phyloP scores from a whole-genome alignment of 768 basidiomycete species.

The Pulveroboletus sp. region DNA sequence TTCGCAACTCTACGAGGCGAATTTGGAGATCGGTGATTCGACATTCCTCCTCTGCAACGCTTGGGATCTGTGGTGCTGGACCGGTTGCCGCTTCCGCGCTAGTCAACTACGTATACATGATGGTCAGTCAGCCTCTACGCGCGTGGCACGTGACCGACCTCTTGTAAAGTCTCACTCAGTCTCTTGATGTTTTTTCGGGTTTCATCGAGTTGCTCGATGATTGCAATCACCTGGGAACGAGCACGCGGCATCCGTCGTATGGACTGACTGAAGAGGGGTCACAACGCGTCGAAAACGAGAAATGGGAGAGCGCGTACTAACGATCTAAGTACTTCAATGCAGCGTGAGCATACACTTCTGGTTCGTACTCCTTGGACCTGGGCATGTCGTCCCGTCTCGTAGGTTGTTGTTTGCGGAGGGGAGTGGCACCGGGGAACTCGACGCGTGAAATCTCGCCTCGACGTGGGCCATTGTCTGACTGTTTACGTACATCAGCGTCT shows the following conservation, averaged over 20 bases:
- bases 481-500: conserved; percentile 31
- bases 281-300: conserved; percentile 21
- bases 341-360: conserved; percentile 72
- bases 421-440: conserved; percentile 68
- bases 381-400: conserved; percentile 36
- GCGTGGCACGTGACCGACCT: conserved; percentile 32
- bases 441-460: conserved; percentile 53
- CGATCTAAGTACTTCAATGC: conserved; percentile 73
- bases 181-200: conserved; percentile 35
- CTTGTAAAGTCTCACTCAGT: conserved; percentile 35
- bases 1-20: conserved; percentile 38
- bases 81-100: conserved; percentile 12
- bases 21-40: conserved; percentile 41
- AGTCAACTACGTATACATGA: conserved; percentile 12
- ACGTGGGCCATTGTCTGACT: conserved; percentile 23
- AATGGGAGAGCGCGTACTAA: conserved; percentile 50
- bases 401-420: conserved; percentile 48
- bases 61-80: conserved; percentile 25
- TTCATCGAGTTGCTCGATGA: conserved; percentile 38
- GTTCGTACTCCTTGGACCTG: conserved; percentile 48
- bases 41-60: conserved; percentile 38
- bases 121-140: conserved; percentile 5
- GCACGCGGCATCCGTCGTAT: conserved; percentile 49
- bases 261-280: conserved; percentile 36
- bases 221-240: conserved; percentile 36